Evolutionary conservation across 345 rosid species (phyloP).

Genomic region (Lepidium didymum): DNA sequence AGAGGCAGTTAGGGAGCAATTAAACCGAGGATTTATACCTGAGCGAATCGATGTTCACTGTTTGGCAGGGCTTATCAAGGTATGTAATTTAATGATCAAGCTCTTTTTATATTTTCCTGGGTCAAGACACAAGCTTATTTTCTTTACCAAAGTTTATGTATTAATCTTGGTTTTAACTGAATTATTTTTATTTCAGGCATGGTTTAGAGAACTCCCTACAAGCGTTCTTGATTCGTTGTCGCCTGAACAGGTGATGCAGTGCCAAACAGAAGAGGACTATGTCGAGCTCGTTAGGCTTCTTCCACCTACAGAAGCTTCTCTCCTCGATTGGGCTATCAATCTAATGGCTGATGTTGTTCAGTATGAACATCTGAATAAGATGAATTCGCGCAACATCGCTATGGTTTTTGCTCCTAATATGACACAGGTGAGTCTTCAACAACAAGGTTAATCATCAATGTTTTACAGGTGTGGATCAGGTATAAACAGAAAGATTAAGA

Average conservation of each 20-base stretch:
- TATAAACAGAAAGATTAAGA: background rate
- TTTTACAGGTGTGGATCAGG: background rate
- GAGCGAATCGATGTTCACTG: constrained; percentile 77
- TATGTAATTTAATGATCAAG: background rate
- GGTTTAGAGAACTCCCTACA: constrained; percentile 95
- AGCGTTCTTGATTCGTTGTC: constrained; percentile 78
- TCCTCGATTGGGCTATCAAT: constrained; percentile 85
- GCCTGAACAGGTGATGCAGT: constrained; percentile 82
- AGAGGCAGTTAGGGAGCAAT: constrained; percentile 77
- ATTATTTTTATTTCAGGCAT: constrained; percentile 48
- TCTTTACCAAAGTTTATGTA: background rate
- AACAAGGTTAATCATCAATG: background rate
- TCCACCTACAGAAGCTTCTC: constrained; percentile 77
- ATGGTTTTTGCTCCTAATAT: constrained; percentile 99
- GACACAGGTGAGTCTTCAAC: constrained; percentile 58
- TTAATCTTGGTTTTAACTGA: background rate
- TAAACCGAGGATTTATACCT: constrained; percentile 70
- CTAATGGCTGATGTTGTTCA: constrained; percentile 93
- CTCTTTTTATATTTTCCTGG: too few species aligned
- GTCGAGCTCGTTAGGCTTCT: constrained; percentile 66
- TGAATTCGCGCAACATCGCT: constrained; percentile 93
- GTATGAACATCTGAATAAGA: constrained; percentile 70
- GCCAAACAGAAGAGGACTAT: constrained; percentile 78
- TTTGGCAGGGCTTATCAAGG: constrained; percentile 71
- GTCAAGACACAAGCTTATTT: background rate